These are phyloP conservation scores for Cubamyces lactineus DNA, from an alignment of 768 basidiomycete species.

Conservation along the genomic window DNA sequence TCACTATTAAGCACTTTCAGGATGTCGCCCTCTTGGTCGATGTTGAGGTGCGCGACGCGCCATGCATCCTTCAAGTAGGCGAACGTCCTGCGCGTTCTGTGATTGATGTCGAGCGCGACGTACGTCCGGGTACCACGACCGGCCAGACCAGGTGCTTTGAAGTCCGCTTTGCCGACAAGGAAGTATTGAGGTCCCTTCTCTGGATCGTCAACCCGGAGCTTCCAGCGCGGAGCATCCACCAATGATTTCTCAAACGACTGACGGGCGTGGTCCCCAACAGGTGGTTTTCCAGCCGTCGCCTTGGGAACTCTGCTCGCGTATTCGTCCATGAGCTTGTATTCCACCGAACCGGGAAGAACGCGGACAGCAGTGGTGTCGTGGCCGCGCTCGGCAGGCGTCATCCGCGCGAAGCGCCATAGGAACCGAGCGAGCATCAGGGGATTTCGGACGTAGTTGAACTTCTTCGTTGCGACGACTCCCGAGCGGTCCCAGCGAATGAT, in stretches of 20 bases:
- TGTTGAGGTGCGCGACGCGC: background rate
- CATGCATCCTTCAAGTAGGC: constrained; percentile 5
- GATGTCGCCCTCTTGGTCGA: background rate
- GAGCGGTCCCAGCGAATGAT: constrained; percentile 11
- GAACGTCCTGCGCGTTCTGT: background rate
- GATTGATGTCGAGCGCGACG: constrained; percentile 6
- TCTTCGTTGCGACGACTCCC: background rate
- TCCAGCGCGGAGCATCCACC: background rate
- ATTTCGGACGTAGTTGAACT: constrained; percentile 8
- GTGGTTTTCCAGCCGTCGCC: background rate
- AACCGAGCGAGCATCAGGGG: constrained; percentile 7
- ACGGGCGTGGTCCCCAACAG: background rate
- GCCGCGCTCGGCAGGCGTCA: constrained; percentile 1
- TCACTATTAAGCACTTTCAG: background rate
- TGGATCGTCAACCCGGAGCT: background rate
- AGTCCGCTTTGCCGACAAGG: constrained; percentile 1
- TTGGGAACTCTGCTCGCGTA: too few species aligned
- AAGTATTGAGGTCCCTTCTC: background rate
- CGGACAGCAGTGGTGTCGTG: background rate
- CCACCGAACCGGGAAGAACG: background rate
- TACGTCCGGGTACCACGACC: constrained; percentile 6
- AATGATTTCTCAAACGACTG: background rate
- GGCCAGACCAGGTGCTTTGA: background rate
- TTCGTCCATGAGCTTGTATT: background rate
- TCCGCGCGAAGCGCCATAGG: background rate